Percentiles rank a stretch among this genome's conserved stretches.
Evolutionary conservation across 768 basidiomycete species (phyloP).

Genomic region (Phanerochaete carnosa): DNA sequence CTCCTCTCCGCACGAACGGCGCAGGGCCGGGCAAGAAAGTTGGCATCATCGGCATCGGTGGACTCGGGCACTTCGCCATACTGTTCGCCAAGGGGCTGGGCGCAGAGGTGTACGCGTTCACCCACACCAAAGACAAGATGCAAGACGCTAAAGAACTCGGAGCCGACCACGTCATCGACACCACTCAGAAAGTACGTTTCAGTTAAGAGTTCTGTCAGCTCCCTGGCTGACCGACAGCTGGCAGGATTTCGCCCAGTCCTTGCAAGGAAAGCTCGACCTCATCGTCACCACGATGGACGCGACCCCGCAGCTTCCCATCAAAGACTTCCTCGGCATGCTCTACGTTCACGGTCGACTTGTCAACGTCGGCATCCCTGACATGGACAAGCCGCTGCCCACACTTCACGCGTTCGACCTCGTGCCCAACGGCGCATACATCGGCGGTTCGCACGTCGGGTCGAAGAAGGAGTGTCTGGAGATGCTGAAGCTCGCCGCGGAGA

Average conservation of each 20-base stretch:
- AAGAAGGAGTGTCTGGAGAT: slow-evolving; percentile 58
- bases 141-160: slow-evolving; percentile 58
- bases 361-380: slow-evolving; percentile 55
- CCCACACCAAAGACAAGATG: slow-evolving; percentile 49
- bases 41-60: slow-evolving; percentile 65
- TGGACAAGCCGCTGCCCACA: slow-evolving; percentile 33
- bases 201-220: not conserved
- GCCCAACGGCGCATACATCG: slow-evolving; percentile 18
- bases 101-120: slow-evolving; percentile 55
- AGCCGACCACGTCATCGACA: slow-evolving; percentile 50
- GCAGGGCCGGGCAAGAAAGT: slow-evolving; percentile 60
- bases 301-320: slow-evolving; percentile 21
- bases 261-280: slow-evolving; percentile 43
- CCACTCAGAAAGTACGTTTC: slow-evolving; percentile 28
- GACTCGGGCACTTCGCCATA: slow-evolving; percentile 41
- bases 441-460: slow-evolving; percentile 45
- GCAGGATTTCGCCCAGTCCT: slow-evolving; percentile 35
- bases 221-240: not conserved
- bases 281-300: slow-evolving; percentile 36
- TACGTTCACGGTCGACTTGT: slow-evolving; percentile 52
- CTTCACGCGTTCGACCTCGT: slow-evolving; percentile 30
- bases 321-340: slow-evolving; percentile 39
- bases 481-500: slow-evolving; percentile 55
- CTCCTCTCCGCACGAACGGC: slow-evolving; percentile 53
- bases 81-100: slow-evolving; percentile 53